A percentile compares a stretch with the other conserved stretches of the same genome.
Evolutionary conservation across 2,329 filamentous ascomycete genomes (phyloP).

Genomic region (Pseudocercospora cruenta): DNA sequence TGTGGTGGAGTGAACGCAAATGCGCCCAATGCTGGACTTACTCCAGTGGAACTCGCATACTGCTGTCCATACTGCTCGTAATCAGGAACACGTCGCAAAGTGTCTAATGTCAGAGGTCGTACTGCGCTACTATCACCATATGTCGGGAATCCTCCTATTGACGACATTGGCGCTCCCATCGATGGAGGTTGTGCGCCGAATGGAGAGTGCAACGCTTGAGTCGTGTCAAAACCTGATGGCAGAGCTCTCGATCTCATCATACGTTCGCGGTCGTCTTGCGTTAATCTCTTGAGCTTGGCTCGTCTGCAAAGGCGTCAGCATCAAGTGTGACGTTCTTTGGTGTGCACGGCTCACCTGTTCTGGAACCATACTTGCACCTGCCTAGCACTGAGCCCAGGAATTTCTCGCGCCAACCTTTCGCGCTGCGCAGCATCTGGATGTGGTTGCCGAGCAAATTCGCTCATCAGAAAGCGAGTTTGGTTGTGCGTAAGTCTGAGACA

Average conservation of each 20-base stretch:
- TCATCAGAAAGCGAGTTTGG: slow-evolving; percentile 97
- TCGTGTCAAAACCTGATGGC: slow-evolving; percentile 64
- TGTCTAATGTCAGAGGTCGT: slow-evolving; percentile 70
- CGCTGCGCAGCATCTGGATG: slow-evolving; percentile 91
- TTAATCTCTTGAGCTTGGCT: slow-evolving; percentile 65
- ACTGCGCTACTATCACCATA: slow-evolving; percentile 62
- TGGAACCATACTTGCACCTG: slow-evolving; percentile 99
- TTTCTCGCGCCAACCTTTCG: slow-evolving; percentile 83
- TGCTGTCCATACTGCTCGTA: slow-evolving; percentile 70
- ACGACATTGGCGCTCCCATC: slow-evolving; percentile 54
- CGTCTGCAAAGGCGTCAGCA: slow-evolving; percentile 47
- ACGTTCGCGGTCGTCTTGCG: slow-evolving; percentile 63
- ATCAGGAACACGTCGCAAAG: slow-evolving; percentile 63
- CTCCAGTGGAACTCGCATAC: slow-evolving; percentile 61
- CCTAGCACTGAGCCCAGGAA: slow-evolving; percentile 85
- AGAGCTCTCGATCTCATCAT: slow-evolving; percentile 64
- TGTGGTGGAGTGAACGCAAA: slow-evolving; percentile 66
- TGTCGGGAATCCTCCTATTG: slow-evolving; percentile 47
- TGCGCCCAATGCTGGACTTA: slow-evolving; percentile 69
- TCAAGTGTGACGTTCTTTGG: not conserved
- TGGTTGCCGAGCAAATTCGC: slow-evolving; percentile 91
- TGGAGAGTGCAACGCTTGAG: slow-evolving; percentile 60
- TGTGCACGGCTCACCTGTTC: slow-evolving; percentile 69
- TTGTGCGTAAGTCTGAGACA: slow-evolving; percentile 79
- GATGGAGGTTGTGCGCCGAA: slow-evolving; percentile 50